Evolutionary conservation across 2,329 filamentous ascomycete genomes (phyloP).

Genomic region (Neonectria faginata): DNA sequence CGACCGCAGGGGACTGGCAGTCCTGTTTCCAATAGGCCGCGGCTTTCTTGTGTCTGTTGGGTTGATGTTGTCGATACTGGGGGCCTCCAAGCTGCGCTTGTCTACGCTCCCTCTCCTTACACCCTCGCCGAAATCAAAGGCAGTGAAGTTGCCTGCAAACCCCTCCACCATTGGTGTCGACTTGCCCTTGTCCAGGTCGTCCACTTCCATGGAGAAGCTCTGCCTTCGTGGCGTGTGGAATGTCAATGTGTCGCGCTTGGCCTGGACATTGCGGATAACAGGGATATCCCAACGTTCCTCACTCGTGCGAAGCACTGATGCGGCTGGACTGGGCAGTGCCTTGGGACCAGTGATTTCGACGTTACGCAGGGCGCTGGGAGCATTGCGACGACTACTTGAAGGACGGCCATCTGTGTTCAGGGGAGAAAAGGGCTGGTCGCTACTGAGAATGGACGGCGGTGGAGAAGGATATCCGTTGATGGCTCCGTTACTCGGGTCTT

Average conservation of each 20-base stretch:
- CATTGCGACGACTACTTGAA: conserved; percentile 38
- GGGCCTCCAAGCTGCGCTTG: conserved; percentile 32
- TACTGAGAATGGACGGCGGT: conserved; percentile 51
- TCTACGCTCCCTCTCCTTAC: conserved; percentile 41
- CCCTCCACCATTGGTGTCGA: conserved; percentile 47
- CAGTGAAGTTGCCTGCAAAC: conserved; percentile 53
- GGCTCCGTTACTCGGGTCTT: conserved; percentile 13
- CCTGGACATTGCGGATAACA: conserved; percentile 60
- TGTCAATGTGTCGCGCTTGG: conserved; percentile 64
- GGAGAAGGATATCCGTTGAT: conserved; percentile 53
- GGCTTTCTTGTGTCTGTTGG: conserved; percentile 39
- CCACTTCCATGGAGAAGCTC: conserved; percentile 63
- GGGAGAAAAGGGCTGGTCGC: conserved; percentile 45
- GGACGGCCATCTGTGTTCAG: conserved; percentile 31
- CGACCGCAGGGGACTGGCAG: conserved; percentile 40
- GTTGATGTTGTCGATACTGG: conserved; percentile 32
- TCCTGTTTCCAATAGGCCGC: conserved; percentile 33
- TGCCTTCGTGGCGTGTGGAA: conserved; percentile 58
- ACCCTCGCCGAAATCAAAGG: conserved; percentile 53
- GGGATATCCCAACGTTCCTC: conserved; percentile 56
- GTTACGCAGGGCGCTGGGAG: conserved; percentile 44
- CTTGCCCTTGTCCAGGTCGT: conserved; percentile 45
- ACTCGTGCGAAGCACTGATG: conserved; percentile 54
- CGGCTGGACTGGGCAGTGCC: conserved; percentile 57
- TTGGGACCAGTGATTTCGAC: conserved; percentile 46